Base-by-base conservation (phyloP, 129 eudicot genomes). In the Kitagawia praeruptora region DNA sequence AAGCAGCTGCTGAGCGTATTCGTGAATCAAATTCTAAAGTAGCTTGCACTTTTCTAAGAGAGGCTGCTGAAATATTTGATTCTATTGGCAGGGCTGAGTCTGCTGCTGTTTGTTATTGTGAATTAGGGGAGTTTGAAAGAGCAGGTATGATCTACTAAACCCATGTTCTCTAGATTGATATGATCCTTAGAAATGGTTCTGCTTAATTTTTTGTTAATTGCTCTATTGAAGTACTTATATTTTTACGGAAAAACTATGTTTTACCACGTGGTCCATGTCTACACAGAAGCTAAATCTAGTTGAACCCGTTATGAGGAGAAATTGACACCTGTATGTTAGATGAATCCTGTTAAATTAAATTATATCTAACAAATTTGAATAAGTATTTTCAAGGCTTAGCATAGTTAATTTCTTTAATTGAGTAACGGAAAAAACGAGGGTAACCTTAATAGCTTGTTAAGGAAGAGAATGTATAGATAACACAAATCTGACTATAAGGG, bases 81-180 rank as follows among this genome's bases (percentile, higher is more conserved):
- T 89, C 89, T 37, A 86, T 93, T 82, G 88, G 88, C 80, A 80
- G 72, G 79, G 81, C 74, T 58, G 87, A 86, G 34, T 67, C 80
- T 82, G 96, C 98, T 9, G 98, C 98, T 47, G 82, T 80, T 28
- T 91, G 98, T 73, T 93, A 80, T 74, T 85, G 76, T 84, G 98
- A 93, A 75, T 49, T 87, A 76, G 88, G 85, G 47, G 98, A 93
- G 28, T 90, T 84, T 70, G 82, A 90, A 85, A 77, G 74, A 85
- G 98, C 98, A 1, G 98, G 98, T 90, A 85, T 51, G 47, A 19
- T 58, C 15, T n/a, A n/a, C 10, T 58, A 58, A 14, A 34, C 67
- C 3, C 25, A 2, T 56, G 66, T 56, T 56, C 31, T 58, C 5
- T 9, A 7, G n/a, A 0, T 58, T 9, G 0, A 2, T 0, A n/a